phyloP scores from a whole-genome alignment of 2,329 filamentous ascomycete species.

The Orbilia brochopaga region DNA sequence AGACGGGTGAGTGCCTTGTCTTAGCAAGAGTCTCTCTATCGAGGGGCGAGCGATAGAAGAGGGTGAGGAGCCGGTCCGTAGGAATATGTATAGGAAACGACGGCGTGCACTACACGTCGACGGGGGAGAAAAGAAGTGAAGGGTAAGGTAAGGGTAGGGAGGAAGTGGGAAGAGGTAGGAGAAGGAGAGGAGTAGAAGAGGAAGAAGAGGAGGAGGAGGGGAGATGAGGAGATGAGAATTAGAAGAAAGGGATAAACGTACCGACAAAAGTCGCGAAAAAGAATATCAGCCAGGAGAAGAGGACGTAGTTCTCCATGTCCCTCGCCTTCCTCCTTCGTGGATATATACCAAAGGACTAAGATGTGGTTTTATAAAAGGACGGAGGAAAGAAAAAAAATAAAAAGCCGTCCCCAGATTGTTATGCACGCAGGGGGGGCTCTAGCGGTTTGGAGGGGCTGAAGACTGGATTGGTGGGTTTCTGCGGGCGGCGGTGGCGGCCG shows the following conservation, averaged over 20 bases:
- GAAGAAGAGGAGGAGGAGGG: constrained; percentile 8
- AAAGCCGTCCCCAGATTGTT: constrained; percentile 8
- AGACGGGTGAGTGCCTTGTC: constrained; percentile 29
- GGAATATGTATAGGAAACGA: constrained; percentile 8
- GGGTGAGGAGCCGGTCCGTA: constrained; percentile 12
- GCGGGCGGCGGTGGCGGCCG: constrained; percentile 2
- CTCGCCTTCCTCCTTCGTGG: constrained; percentile 10
- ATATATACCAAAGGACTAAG: neutral
- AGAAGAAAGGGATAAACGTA: constrained; percentile 13
- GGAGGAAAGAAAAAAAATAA: neutral
- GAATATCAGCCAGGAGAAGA: constrained; percentile 50
- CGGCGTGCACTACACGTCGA: neutral
- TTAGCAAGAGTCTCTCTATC: constrained; percentile 22
- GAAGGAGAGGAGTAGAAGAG: constrained; percentile 1
- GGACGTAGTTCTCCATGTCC: constrained; percentile 50
- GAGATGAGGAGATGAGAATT: neutral
- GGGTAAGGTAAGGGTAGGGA: neutral
- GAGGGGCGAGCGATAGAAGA: neutral
- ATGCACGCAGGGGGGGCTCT: constrained; percentile 5
- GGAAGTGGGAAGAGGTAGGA: neutral
- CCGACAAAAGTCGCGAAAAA: constrained; percentile 50
- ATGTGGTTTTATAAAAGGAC: constrained; percentile 7
- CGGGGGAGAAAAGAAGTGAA: neutral
- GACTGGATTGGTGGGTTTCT: constrained; percentile 12
- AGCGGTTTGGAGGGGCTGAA: constrained; percentile 14